Base-by-base conservation (phyloP, 2,329 filamentous ascomycete genomes). In the Colletotrichum acutatum region DNA sequence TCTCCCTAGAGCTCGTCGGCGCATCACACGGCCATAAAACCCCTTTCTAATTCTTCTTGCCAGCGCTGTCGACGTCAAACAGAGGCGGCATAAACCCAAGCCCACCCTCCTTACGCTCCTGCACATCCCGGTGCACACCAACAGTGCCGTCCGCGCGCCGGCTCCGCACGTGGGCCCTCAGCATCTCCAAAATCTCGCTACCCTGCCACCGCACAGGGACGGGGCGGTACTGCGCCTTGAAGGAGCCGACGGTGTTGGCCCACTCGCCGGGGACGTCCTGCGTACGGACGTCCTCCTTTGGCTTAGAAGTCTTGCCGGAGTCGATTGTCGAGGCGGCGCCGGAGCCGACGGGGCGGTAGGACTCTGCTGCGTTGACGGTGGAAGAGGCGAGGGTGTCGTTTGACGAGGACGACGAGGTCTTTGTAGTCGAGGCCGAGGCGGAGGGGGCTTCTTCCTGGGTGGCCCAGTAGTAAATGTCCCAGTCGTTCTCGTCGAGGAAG, bases 401-500 rank as follows among this genome's bases (percentile, higher is more conserved):
- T 4, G 42, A 30, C 4, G 22, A 24, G 9, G 28, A 5, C 5
- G 37, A 22, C 7, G 22, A 22, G 4, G 56, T 26, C 57, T 49
- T 26, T 37, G 26, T 56, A 72, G 76, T 30, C 76, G 78, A 62
- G 75, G 84, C 82, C 66, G 81, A 76, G n/a, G 89, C 89, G 1
- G 87, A 85, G 5, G 89, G 84, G 14, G 63, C 72, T 42, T 92
- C 88, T 77, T 95, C 91, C 83, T 99, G 97, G 19, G 97, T 99
- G 4, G 94, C 95, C 97, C 97, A 99, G 88, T 99, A 99, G 88
- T 99, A 99, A 74, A 99, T 98, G 82, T 99, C 97, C 97, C 97
- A 99, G 86, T 99, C 97, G 84, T 99, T 99, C 85, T 99, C 97
- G 83, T 99, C 97, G 69, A 99, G 91, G 86, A 99, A 97, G 32